A percentile compares a stretch with the other conserved stretches of the same genome.
Conservation (phyloP, 2,329 filamentous ascomycete species). For the Metarhizium sp. region DNA sequence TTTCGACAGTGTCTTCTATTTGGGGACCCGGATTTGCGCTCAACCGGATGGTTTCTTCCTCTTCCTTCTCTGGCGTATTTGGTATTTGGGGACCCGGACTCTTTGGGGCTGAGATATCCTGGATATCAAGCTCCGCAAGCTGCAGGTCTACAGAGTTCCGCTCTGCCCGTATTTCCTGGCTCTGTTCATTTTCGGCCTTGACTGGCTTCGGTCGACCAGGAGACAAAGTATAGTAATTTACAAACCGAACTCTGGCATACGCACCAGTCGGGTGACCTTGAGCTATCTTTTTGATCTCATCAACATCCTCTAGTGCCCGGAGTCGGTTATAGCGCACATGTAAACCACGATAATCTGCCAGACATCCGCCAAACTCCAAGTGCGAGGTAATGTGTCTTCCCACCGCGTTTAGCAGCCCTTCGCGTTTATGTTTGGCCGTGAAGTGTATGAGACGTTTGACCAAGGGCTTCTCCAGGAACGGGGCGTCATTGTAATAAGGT, state of each 20-base stretch:
- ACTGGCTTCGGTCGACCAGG: constrained; percentile 55
- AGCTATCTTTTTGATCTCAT: constrained; percentile 35
- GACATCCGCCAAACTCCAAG: constrained; percentile 71
- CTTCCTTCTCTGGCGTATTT: constrained; percentile 9
- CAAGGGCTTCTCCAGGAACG: constrained; percentile 58
- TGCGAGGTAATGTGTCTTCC: constrained; percentile 69
- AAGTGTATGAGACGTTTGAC: constrained; percentile 65
- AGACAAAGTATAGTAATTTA: constrained; percentile 87
- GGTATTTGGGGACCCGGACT: not conserved
- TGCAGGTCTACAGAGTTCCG: not conserved
- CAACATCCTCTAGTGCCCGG: constrained; percentile 61
- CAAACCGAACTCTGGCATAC: constrained; percentile 57
- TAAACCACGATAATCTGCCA: constrained; percentile 67
- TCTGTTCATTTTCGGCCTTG: constrained; percentile 6
- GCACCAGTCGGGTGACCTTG: constrained; percentile 12
- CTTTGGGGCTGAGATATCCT: not conserved
- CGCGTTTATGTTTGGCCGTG: constrained; percentile 65
- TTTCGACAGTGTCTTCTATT: not conserved
- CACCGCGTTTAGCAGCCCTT: constrained; percentile 60
- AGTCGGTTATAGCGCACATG: constrained; percentile 61
- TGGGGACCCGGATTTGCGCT: not conserved
- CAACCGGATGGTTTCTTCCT: not conserved
- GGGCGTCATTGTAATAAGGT: constrained; percentile 64
- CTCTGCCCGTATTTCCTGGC: not conserved
- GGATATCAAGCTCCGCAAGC: not conserved